Evolutionary conservation across 257 asterid genomes (phyloP).

Genomic region (Lavandula angustifolia): DNA sequence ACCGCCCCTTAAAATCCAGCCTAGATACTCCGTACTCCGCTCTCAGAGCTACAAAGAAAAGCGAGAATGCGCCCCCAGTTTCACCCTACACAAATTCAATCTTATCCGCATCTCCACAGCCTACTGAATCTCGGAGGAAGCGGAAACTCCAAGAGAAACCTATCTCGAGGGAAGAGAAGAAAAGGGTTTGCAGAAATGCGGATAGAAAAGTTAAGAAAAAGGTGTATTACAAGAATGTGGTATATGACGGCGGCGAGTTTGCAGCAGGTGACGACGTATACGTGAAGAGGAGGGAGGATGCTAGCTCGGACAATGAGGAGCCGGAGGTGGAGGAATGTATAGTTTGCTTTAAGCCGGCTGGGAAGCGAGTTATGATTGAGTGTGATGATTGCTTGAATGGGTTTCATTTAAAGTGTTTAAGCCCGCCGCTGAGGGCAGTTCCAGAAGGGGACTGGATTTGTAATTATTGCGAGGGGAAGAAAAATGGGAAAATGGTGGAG

Average conservation of each 20-base stretch:
- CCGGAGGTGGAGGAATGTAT: constrained; percentile 85
- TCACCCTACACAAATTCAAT: constrained; percentile 36
- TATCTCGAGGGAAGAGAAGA: constrained; percentile 28
- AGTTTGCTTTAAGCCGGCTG: constrained; percentile 75
- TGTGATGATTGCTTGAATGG: constrained; percentile 97
- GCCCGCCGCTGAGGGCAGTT: constrained; percentile 72
- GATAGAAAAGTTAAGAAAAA: constrained; percentile 38
- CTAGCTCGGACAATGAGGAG: constrained; percentile 63
- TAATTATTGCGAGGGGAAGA: constrained; percentile 62
- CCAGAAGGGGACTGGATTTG: constrained; percentile 95
- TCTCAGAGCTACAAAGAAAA: constrained; percentile 12
- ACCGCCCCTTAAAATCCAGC: constrained; percentile 8
- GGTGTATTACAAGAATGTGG: constrained; percentile 68
- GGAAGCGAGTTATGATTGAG: constrained; percentile 70
- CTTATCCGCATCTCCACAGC: constrained; percentile 56
- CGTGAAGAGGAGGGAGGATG: constrained; percentile 75
- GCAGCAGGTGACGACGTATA: constrained; percentile 74
- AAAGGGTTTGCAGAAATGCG: constrained; percentile 15
- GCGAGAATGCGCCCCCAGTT: constrained; percentile 28
- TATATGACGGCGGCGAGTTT: constrained; percentile 73
- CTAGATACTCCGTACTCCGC: constrained; percentile 38
- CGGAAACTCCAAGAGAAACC: constrained; percentile 39
- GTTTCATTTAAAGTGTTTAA: constrained; percentile 82
- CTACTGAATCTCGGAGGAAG: constrained; percentile 52
- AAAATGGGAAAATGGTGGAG: constrained; percentile 46